A percentile compares a stretch with the other conserved stretches of the same genome.
phyloP scores from a whole-genome alignment of 495 filamentous ascomycete genomes.

The Penicillium alfredii region DNA sequence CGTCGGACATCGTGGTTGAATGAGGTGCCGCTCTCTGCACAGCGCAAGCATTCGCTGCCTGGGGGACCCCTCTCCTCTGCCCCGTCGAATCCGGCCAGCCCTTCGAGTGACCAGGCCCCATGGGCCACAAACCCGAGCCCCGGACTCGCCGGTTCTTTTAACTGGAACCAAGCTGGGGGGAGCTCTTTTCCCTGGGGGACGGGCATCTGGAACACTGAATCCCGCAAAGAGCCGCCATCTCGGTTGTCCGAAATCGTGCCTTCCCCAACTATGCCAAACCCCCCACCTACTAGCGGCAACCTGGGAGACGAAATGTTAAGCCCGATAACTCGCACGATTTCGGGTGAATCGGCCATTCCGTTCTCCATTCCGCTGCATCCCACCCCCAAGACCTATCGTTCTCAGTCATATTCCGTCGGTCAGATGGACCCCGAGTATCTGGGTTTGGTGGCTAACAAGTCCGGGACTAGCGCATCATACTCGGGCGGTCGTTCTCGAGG shows the following conservation, averaged over 20 bases:
- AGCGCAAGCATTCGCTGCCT: conserved; percentile 47
- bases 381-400: conserved; percentile 86
- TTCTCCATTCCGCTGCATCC: conserved; percentile 89
- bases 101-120: conserved; percentile 61
- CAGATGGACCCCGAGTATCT: conserved; percentile 70
- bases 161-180: conserved; percentile 51
- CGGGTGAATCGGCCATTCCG: conserved; percentile 62
- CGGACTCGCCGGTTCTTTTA: conserved; percentile 44
- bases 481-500: conserved; percentile 39
- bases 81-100: conserved; percentile 67
- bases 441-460: conserved; percentile 38
- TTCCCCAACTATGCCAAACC: conserved; percentile 63
- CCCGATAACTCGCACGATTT: conserved; percentile 47
- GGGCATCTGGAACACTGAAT: conserved; percentile 70
- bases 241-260: conserved; percentile 69
- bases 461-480: conserved; percentile 30
- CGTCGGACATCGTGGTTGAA: conserved; percentile 52
- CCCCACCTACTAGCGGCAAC: conserved; percentile 39
- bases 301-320: conserved; percentile 48
- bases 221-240: conserved; percentile 67
- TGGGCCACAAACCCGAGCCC: conserved; percentile 54
- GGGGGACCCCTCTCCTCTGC: conserved; percentile 64
- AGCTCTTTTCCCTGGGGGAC: conserved; percentile 66
- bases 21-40: conserved; percentile 40
- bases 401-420: conserved; percentile 94